These are phyloP conservation scores for Adansonia digitata DNA, from an alignment of 345 rosid species.

Conservation along the genomic window DNA sequence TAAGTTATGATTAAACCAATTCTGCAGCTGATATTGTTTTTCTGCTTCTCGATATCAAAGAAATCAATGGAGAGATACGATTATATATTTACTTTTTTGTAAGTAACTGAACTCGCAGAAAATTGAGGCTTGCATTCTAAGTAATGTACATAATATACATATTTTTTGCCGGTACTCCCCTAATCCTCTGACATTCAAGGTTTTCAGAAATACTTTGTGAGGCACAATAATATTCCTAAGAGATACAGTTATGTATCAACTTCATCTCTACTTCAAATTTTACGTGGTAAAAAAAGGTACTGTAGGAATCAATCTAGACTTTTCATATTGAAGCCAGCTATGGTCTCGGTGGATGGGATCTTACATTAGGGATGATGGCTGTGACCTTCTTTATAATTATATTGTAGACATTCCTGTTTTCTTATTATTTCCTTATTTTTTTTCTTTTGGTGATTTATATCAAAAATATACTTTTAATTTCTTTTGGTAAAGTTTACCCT, in stretches of 20 bases:
- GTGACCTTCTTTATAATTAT: not conserved
- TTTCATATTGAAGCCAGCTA: not conserved
- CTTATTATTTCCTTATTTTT: not conserved
- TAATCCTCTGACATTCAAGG: not conserved
- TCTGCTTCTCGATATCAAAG: slow-evolving; percentile 14
- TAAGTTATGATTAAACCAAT: not conserved
- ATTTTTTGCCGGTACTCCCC: slow-evolving; percentile 3
- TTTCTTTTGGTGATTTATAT: not conserved
- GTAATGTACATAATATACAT: slow-evolving; percentile 8
- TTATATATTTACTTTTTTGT: no score
- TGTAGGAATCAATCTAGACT: not conserved
- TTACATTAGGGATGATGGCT: no score
- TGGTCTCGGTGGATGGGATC: not conserved
- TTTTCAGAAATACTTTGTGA: not conserved
- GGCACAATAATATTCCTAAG: not conserved
- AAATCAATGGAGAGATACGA: no score
- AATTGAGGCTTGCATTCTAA: slow-evolving; percentile 11
- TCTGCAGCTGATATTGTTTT: slow-evolving; percentile 10
- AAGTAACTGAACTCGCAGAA: slow-evolving; percentile 4
- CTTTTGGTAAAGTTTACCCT: not conserved
- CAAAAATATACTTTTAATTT: not conserved
- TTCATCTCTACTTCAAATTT: slow-evolving; percentile 5
- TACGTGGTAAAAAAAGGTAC: not conserved
- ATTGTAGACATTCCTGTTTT: not conserved
- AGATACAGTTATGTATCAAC: not conserved